These are phyloP conservation scores for Thelonectria rubi DNA, from an alignment of 2,329 filamentous ascomycete genomes.

Conservation along the genomic window DNA sequence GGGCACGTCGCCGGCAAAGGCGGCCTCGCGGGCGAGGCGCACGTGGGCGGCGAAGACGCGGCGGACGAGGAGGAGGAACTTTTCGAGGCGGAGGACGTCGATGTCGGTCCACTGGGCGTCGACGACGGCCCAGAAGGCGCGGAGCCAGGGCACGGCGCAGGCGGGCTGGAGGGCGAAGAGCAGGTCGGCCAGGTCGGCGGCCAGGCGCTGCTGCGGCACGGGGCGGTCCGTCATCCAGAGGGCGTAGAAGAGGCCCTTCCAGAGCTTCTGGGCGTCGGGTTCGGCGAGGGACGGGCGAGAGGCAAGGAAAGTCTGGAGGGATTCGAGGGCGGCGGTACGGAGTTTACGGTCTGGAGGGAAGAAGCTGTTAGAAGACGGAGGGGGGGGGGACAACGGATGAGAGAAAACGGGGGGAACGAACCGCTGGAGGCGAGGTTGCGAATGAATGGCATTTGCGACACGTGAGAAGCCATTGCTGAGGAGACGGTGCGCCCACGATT, in stretches of 20 bases:
- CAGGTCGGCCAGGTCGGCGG: constrained; percentile 78
- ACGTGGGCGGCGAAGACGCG: constrained; percentile 80
- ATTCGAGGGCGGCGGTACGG: constrained; percentile 79
- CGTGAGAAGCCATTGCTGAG: constrained; percentile 42
- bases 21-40: constrained; percentile 50
- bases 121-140: constrained; percentile 77
- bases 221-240: constrained; percentile 95
- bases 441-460: constrained; percentile 75
- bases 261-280: constrained; percentile 84
- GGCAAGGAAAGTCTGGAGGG: constrained; percentile 80
- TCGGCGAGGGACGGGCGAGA: constrained; percentile 67
- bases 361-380: constrained; percentile 9
- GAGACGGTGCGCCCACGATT: constrained; percentile 23
- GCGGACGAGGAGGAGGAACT: constrained; percentile 87
- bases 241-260: constrained; percentile 94
- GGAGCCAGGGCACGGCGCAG: constrained; percentile 59
- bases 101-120: constrained; percentile 76
- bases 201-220: constrained; percentile 85
- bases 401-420: constrained; percentile 54
- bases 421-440: constrained; percentile 86
- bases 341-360: constrained; percentile 76
- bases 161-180: constrained; percentile 61
- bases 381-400: neutral
- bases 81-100: constrained; percentile 85
- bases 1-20: constrained; percentile 45